Percentiles rank a stretch among this genome's conserved stretches.
phyloP scores from a whole-genome alignment of 2,329 filamentous ascomycete species.

The Pestalotiopsis sp. region DNA sequence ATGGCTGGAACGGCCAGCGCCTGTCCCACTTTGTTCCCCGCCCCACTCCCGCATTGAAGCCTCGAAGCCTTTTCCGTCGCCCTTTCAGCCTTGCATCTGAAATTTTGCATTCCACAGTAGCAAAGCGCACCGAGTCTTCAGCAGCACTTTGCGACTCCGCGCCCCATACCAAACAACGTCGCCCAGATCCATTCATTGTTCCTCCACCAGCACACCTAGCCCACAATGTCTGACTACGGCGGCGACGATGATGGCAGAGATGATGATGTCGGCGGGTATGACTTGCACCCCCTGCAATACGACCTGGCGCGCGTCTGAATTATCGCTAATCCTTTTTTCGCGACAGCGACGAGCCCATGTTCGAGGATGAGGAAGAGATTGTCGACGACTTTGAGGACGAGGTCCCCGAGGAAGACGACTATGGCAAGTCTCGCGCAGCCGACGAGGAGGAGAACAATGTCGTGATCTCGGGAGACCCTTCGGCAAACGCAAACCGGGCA shows the following conservation, averaged over 20 bases:
- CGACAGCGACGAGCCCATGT: slow-evolving; percentile 66
- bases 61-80: not conserved
- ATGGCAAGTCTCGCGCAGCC: slow-evolving; percentile 51
- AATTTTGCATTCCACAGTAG: slow-evolving; percentile 10
- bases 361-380: slow-evolving; percentile 67
- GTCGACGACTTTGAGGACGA: slow-evolving; percentile 59
- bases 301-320: slow-evolving; percentile 19
- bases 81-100: slow-evolving; percentile 8
- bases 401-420: slow-evolving; percentile 51
- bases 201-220: not conserved
- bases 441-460: slow-evolving; percentile 62
- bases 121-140: not conserved
- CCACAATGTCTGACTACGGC: slow-evolving; percentile 31
- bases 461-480: slow-evolving; percentile 61
- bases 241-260: slow-evolving; percentile 28
- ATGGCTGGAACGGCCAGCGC: not conserved
- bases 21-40: not conserved
- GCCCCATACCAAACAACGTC: not conserved
- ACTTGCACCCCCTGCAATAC: not conserved
- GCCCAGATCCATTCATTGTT: not conserved
- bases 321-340: slow-evolving; percentile 31
- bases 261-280: slow-evolving; percentile 24
- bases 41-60: slow-evolving; percentile 5
- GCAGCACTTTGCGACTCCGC: not conserved
- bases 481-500: slow-evolving; percentile 55